phyloP scores from a whole-genome alignment of 371 early-diverging fungal species.

The Umbelopsis sp. region DNA sequence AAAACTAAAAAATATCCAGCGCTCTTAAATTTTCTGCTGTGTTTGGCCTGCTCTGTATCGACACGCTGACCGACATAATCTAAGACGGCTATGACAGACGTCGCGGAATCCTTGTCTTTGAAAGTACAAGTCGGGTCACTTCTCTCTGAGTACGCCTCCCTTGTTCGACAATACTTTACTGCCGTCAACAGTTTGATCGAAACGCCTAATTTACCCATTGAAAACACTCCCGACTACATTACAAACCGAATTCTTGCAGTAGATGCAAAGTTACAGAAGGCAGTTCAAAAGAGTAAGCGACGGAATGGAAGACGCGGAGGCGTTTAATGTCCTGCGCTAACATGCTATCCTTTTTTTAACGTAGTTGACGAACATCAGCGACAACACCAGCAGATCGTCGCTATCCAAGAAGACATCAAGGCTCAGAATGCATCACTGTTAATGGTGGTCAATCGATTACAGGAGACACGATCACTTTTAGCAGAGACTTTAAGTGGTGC shows the following conservation, averaged over 20 bases:
- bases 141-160: conserved; percentile 41
- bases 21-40: background rate
- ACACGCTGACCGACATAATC: conserved; percentile 19
- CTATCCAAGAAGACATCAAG: conserved; percentile 26
- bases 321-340: background rate
- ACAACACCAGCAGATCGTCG: conserved; percentile 41
- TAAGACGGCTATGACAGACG: background rate
- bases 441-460: conserved; percentile 37
- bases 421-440: conserved; percentile 46
- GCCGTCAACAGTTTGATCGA: conserved; percentile 38
- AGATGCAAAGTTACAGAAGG: conserved; percentile 41
- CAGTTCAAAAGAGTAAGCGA: conserved; percentile 45
- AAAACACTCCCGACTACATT: conserved; percentile 32
- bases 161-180: conserved; percentile 40
- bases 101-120: conserved; percentile 38
- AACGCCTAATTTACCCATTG: conserved; percentile 24
- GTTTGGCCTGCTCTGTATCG: conserved; percentile 68
- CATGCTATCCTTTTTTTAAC: background rate
- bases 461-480: conserved; percentile 34
- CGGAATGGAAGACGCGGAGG: no score
- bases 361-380: conserved; percentile 52
- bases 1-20: background rate
- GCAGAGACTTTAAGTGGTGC: conserved; percentile 37
- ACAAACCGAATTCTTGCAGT: conserved; percentile 36
- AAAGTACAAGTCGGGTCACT: conserved; percentile 48